Base-by-base conservation (phyloP, 2,329 filamentous ascomycete genomes). In the Helotiales sp. region DNA sequence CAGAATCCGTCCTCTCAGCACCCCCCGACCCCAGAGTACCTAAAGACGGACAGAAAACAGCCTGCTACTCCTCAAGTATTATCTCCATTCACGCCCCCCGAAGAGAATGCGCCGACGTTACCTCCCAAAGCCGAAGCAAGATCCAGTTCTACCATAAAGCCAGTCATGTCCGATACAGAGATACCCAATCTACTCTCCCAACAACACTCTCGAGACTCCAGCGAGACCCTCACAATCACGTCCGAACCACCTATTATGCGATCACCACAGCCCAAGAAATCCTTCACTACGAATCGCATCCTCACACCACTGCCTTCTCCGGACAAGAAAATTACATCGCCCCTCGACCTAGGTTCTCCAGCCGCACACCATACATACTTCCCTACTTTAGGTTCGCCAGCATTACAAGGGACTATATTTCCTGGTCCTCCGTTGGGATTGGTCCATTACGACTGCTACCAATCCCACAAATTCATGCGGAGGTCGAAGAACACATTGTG, bases 401-500 rank as follows among this genome's bases (percentile, higher is more conserved):
- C 65, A 8, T 9, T 57, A 5, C 44, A 52, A 47, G 63, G 63
- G 17, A 64, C 63, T 0, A 55, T 71, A 31, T 56, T 70, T 10
- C 38, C 58, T 1, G 62, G 63, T 2, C 64, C 62, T 5, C 52
- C 59, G n/a, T 38, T 72, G 13, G 56, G 59, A 22, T 29, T 54
- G 9, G 48, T 62, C 1, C 70, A 72, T 36, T 62, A 70, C 25
- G 59, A 68, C 1, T 72, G 70, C 58, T 71, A 67, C 46, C 68
- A 70, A 52, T 49, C 40, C 1, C 70, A 72, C 51, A 63, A 62
- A 10, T 62, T 63, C 34, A 70, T 72, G 68, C 67, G 68, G 2
- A 54, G 52, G 2, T 62, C 66, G 25, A 63, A 59, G 44, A 72
- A 72, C 38, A 59, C 50, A 8, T 7, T 67, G 2, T 72, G 64